Conservation (phyloP, 352 stramenopile genomes). For the Pythium guiyangense region DNA sequence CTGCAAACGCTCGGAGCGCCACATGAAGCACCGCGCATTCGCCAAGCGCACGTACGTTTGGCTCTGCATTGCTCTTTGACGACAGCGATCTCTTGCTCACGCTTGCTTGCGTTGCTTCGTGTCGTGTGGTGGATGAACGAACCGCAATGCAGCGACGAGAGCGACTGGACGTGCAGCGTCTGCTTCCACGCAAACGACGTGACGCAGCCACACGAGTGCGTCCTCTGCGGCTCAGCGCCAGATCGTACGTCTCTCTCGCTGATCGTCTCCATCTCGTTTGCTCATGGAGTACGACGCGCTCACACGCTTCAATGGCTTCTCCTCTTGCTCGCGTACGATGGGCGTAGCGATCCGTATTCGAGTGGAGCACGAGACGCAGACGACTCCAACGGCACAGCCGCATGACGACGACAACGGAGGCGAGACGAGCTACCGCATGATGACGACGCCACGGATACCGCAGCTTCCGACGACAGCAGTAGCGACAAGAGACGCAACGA, state of each 20-base stretch:
- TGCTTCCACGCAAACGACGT: conserved; percentile 59
- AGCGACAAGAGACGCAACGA: no score
- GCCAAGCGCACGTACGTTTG: conserved; percentile 33
- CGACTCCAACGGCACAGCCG: neutral
- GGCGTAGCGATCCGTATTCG: neutral
- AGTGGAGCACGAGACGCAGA: neutral
- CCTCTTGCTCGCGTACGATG: neutral
- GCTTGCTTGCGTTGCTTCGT: neutral
- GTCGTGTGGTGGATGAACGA: neutral
- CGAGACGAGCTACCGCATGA: conserved; percentile 23
- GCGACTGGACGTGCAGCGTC: conserved; percentile 37
- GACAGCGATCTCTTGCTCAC: neutral
- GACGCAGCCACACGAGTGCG: conserved; percentile 28
- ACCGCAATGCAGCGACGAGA: neutral
- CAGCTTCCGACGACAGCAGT: neutral
- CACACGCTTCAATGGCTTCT: neutral
- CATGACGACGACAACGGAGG: no score
- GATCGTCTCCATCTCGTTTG: neutral
- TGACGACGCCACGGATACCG: conserved; percentile 22
- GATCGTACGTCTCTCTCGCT: conserved; percentile 21
- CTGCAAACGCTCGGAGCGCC: conserved; percentile 30
- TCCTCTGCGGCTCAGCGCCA: conserved; percentile 42
- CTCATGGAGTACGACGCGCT: neutral
- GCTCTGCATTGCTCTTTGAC: neutral
- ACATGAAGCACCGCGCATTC: conserved; percentile 40